These are phyloP conservation scores for Penicillium paxilli DNA, from an alignment of 495 filamentous ascomycete genomes.

Conservation along the genomic window DNA sequence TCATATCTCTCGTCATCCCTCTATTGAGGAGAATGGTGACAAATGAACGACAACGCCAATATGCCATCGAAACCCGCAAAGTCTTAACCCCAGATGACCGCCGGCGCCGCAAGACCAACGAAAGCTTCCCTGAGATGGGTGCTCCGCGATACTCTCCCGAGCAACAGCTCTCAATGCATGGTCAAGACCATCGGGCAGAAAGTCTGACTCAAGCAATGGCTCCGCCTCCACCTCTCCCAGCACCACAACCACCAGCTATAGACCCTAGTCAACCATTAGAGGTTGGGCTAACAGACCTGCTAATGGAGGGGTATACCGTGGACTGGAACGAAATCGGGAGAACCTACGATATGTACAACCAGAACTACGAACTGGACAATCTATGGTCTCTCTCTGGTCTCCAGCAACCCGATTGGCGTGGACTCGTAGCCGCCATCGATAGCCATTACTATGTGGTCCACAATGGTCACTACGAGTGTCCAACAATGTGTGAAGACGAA, in stretches of 20 bases:
- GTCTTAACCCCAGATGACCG: slow-evolving; percentile 43
- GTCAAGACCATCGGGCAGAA: slow-evolving; percentile 27
- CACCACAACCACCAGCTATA: slow-evolving; percentile 21
- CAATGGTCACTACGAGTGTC: slow-evolving; percentile 33
- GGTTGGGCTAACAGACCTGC: slow-evolving; percentile 35
- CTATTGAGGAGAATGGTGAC: slow-evolving; percentile 63
- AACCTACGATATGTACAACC: slow-evolving; percentile 40
- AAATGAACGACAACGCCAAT: slow-evolving; percentile 62
- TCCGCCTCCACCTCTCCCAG: slow-evolving; percentile 16
- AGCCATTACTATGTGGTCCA: slow-evolving; percentile 45
- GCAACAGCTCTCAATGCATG: slow-evolving; percentile 37
- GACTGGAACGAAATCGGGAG: slow-evolving; percentile 41
- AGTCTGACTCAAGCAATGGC: slow-evolving; percentile 28
- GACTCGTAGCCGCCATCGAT: slow-evolving; percentile 48
- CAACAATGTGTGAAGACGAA: slow-evolving; percentile 30
- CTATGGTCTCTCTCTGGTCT: slow-evolving; percentile 46
- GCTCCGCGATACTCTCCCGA: slow-evolving; percentile 30
- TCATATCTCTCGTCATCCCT: slow-evolving; percentile 59
- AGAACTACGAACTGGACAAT: slow-evolving; percentile 43
- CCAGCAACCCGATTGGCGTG: slow-evolving; percentile 45
- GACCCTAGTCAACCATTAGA: slow-evolving; percentile 21
- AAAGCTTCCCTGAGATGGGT: slow-evolving; percentile 32
- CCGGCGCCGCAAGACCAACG: slow-evolving; percentile 44
- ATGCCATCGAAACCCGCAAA: slow-evolving; percentile 59
- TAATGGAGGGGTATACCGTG: slow-evolving; percentile 39